Percentiles rank a stretch among this genome's conserved stretches.
phyloP scores from a whole-genome alignment of 208 protist genomes.

The Kentomonas sorsogonicus region DNA sequence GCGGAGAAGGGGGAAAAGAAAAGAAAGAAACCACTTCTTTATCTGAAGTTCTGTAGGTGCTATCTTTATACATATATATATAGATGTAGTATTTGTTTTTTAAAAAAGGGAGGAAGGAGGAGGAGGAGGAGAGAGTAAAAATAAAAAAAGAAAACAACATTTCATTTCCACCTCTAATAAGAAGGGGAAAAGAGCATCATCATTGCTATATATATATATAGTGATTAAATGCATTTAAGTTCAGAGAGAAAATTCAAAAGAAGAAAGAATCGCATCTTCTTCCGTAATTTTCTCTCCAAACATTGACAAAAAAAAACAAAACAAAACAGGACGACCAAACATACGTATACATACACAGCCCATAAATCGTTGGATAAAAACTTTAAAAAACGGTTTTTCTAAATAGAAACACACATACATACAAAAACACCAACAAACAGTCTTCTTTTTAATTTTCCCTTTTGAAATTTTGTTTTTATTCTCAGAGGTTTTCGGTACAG shows the following conservation, averaged over 20 bases:
- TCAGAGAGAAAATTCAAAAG: neutral
- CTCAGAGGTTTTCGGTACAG: too few species aligned
- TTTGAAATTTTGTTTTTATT: too few species aligned
- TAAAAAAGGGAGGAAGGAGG: neutral
- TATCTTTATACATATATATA: too few species aligned
- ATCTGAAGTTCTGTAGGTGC: neutral
- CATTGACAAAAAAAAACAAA: neutral
- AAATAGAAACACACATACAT: too few species aligned
- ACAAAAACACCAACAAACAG: neutral
- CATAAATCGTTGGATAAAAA: neutral
- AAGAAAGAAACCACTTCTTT: neutral
- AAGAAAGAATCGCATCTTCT: neutral
- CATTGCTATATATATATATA: neutral
- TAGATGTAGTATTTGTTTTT: neutral
- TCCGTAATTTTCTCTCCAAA: neutral
- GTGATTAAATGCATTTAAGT: neutral
- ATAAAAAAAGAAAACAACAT: neutral
- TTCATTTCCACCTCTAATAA: too few species aligned
- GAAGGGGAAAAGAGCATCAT: slow-evolving; percentile 2
- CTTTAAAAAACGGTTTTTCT: too few species aligned
- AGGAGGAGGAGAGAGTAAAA: slow-evolving; percentile 1
- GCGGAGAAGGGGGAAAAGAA: neutral
- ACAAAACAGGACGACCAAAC: neutral
- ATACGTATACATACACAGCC: neutral
- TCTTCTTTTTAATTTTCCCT: too few species aligned